Evolutionary conservation across 2,329 filamentous ascomycete genomes (phyloP).

Genomic region (Arthrobotrys sphaeroides): DNA sequence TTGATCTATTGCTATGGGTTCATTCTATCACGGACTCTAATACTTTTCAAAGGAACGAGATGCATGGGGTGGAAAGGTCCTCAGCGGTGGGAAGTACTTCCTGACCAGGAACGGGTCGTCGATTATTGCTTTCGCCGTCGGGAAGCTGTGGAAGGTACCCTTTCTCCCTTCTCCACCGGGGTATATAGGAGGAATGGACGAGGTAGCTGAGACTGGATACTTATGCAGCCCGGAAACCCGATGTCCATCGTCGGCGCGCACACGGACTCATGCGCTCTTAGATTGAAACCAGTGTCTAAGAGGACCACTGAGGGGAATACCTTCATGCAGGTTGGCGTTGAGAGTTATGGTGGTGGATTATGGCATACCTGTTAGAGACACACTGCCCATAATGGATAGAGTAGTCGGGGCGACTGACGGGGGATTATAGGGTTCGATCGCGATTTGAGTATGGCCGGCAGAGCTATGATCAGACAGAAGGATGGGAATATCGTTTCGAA

Average conservation of each 20-base stretch:
- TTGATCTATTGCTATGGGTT: constrained; percentile 1
- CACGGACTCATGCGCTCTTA: constrained; percentile 90
- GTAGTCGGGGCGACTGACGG: background rate
- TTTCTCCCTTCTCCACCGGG: constrained; percentile 4
- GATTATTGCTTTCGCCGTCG: constrained; percentile 90
- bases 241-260: constrained; percentile 89
- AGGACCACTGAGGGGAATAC: constrained; percentile 76
- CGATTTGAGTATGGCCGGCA: constrained; percentile 87
- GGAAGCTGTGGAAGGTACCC: constrained; percentile 80
- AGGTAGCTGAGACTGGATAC: constrained; percentile 1
- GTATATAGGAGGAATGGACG: background rate
- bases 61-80: constrained; percentile 80
- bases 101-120: constrained; percentile 92
- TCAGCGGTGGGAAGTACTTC: constrained; percentile 93
- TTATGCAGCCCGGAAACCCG: constrained; percentile 57
- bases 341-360: constrained; percentile 94
- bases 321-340: constrained; percentile 92
- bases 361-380: constrained; percentile 85
- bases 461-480: constrained; percentile 79
- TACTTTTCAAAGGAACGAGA: constrained; percentile 74
- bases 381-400: background rate
- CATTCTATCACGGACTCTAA: constrained; percentile 22
- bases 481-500: constrained; percentile 81
- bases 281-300: constrained; percentile 93
- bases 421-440: constrained; percentile 79